Conservation (phyloP, 2,329 filamentous ascomycete genomes). For the Phialophora expanda region DNA sequence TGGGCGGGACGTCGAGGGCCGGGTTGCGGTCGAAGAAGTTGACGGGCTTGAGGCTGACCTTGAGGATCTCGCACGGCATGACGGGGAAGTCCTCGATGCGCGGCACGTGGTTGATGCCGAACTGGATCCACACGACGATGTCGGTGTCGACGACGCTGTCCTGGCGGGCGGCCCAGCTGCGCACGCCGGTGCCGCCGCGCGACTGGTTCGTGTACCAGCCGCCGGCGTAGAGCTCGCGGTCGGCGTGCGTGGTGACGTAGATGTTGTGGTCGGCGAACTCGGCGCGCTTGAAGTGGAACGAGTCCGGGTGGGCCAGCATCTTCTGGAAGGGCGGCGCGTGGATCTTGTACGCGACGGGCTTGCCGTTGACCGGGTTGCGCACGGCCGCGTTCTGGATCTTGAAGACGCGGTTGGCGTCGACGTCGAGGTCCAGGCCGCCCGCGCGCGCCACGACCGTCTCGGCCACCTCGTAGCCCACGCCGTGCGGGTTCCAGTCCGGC, state of each 20-base stretch:
- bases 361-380: constrained; percentile 60
- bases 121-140: constrained; percentile 64
- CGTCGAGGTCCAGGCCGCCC: constrained; percentile 56
- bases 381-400: constrained; percentile 62
- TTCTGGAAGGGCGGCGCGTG: constrained; percentile 63
- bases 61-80: constrained; percentile 66
- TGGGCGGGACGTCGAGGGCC: constrained; percentile 54
- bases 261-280: constrained; percentile 62
- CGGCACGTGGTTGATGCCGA: constrained; percentile 68
- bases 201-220: constrained; percentile 64
- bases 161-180: constrained; percentile 57
- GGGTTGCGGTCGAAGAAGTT: constrained; percentile 61
- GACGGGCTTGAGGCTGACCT: constrained; percentile 56
- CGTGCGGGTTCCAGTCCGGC: constrained; percentile 57
- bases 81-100: constrained; percentile 70
- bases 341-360: constrained; percentile 63
- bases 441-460: constrained; percentile 56
- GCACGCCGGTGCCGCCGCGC: constrained; percentile 59
- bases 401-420: constrained; percentile 59
- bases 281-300: constrained; percentile 57
- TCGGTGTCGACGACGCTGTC: constrained; percentile 54
- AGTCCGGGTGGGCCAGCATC: constrained; percentile 57
- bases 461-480: constrained; percentile 57
- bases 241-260: constrained; percentile 61
- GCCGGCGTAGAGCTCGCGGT: constrained; percentile 59